A percentile compares a stretch with the other conserved stretches of the same genome.
These are phyloP conservation scores for Strobilomyces dryophilus DNA, from an alignment of 768 basidiomycete species.

Conservation along the genomic window DNA sequence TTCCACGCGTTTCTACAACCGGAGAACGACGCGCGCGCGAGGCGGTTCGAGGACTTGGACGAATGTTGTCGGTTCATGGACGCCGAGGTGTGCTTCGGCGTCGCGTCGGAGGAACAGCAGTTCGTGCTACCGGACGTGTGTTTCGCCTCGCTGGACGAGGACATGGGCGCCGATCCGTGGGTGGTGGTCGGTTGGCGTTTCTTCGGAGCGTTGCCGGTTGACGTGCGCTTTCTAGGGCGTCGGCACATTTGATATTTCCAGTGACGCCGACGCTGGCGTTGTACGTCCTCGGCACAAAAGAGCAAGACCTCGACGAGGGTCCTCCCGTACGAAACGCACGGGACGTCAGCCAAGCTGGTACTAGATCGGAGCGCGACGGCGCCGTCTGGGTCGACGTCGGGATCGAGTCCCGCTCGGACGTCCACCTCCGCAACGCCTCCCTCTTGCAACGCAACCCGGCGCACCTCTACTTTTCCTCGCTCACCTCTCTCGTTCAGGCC, in stretches of 20 bases:
- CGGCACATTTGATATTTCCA: constrained; percentile 51
- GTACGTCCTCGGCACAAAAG: constrained; percentile 44
- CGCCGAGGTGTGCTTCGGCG: constrained; percentile 51
- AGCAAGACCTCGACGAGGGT: constrained; percentile 10
- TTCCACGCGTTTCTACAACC: constrained; percentile 28
- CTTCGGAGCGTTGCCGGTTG: background rate
- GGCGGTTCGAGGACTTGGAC: constrained; percentile 14
- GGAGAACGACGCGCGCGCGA: constrained; percentile 2
- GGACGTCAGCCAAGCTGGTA: background rate
- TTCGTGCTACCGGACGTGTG: constrained; percentile 53
- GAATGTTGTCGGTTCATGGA: constrained; percentile 48
- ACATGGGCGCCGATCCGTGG: constrained; percentile 32
- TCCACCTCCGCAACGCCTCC: constrained; percentile 59
- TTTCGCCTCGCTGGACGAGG: constrained; percentile 51
- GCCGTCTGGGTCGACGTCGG: constrained; percentile 44
- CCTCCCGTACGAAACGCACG: constrained; percentile 1
- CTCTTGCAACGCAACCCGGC: constrained; percentile 51
- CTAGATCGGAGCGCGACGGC: constrained; percentile 3
- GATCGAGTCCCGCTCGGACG: constrained; percentile 47
- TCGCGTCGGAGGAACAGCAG: constrained; percentile 52
- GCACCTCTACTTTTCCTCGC: constrained; percentile 49
- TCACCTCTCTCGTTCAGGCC: constrained; percentile 48
- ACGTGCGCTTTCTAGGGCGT: constrained; percentile 32
- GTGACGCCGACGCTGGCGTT: constrained; percentile 50
- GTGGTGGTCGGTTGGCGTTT: constrained; percentile 5